Base-by-base conservation (phyloP, 495 filamentous ascomycete species). In the Lasiosphaeris hirsuta region DNA sequence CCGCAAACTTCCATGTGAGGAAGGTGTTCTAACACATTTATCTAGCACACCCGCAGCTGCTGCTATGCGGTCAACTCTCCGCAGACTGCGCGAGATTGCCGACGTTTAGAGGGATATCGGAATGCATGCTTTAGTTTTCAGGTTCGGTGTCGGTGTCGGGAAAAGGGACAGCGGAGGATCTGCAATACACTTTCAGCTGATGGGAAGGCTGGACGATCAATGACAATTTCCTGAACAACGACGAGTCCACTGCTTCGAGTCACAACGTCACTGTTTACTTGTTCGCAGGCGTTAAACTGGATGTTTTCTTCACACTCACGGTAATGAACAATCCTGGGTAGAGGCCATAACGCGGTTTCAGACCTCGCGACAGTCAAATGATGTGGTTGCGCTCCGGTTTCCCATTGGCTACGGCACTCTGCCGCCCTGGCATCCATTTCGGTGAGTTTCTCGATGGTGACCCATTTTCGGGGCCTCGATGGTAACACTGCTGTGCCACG, bases 11-110 rank as follows among this genome's bases (percentile, higher is more conserved):
- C 23, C 23, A 7, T 1, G 37, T 33, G 36, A 46, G 1, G 18
- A 34, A 55, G 39, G 39, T 37, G 38, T 11, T 42, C 67, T 69
- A 57, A 77, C 63, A 51, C 37, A 52, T 37, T 18, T 1, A 45
- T 67, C 64, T 65, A 97, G 92, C 53, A 97, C 95, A 58, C 92
- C 95, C 52, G 93, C 95, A 65, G 94, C 94, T 56, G 93, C 94
- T 65, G 91, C 94, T 54, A 96, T 92, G 75, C 86, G 95, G 75
- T 97, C 93, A 62, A 98, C 94, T 64, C 94, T 98, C 76, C 89
- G 95, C 76, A 86, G 94, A 81, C 84, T 98, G 79, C 86, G 94
- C 72, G 94, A 97, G 79, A 95, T 97, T 81, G 89, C 90, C 72
- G 94, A 97, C 86, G 89, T 95, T 71, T 98, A 90, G 73, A 69